These are phyloP conservation scores for Debaryomyces robertsiae DNA, from an alignment of 1,139 yeast species.

Conservation along the genomic window DNA sequence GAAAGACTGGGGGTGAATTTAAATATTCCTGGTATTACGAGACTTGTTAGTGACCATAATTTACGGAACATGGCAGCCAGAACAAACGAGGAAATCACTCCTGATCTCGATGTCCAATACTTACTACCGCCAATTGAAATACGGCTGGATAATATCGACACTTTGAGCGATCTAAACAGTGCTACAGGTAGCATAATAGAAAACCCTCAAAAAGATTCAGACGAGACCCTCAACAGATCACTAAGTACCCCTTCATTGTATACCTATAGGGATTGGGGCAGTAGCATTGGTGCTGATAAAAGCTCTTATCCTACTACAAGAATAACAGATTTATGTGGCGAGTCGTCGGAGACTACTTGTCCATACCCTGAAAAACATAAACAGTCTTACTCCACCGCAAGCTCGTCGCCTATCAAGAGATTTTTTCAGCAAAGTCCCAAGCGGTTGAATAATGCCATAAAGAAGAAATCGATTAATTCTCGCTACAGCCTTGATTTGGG, in stretches of 20 bases:
- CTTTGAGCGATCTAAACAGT: constrained; percentile 28
- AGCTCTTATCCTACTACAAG: not conserved
- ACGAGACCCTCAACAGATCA: constrained; percentile 30
- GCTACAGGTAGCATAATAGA: constrained; percentile 11
- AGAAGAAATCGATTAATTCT: constrained; percentile 22
- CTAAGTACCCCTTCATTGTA: constrained; percentile 47
- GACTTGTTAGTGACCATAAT: constrained; percentile 18
- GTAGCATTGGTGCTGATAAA: not conserved
- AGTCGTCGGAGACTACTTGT: constrained; percentile 4
- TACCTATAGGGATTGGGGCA: constrained; percentile 29
- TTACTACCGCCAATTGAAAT: constrained; percentile 25
- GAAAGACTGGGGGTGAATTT: constrained; percentile 26
- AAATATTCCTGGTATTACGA: constrained; percentile 14
- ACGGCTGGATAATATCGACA: constrained; percentile 30
- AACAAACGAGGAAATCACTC: not conserved
- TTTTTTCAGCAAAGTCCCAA: constrained; percentile 40
- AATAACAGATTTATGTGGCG: not conserved
- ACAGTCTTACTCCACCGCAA: constrained; percentile 13
- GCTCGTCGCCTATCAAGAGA: constrained; percentile 37
- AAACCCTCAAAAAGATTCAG: constrained; percentile 14
- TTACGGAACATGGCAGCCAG: constrained; percentile 8
- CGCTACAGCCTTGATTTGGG: constrained; percentile 22
- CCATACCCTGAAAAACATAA: constrained; percentile 16
- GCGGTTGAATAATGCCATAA: constrained; percentile 29
- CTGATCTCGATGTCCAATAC: constrained; percentile 10